Base-by-base conservation (phyloP, 805 yeast genomes). In the Gaillardinia entomophila region DNA sequence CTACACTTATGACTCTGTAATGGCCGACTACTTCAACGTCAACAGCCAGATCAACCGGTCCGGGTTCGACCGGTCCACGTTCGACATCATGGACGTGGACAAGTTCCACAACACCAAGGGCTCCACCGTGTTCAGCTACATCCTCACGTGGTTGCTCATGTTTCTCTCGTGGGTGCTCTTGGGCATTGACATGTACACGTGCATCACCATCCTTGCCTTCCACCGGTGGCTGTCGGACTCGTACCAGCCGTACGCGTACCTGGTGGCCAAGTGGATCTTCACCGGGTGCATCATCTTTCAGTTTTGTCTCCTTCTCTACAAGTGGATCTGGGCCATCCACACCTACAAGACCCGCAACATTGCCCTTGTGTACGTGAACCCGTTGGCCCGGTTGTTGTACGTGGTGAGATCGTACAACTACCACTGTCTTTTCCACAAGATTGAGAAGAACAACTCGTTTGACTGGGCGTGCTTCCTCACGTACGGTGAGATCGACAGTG, bases 201-300 rank as follows among this genome's bases (percentile, higher is more conserved):
- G 90, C 53, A 58, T 87, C 35, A 77, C 74, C 44, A 70, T 87
- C 26, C 62, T 86, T 43, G 92, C 82, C 1, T 78, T 80, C 53
- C 73, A 82, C 48, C 65, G 73, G 28, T 82, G 90, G 90, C 68
- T 79, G 3, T 66, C 76, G 4, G 56, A 66, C 27, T 69, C 72
- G 32, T 60, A 59, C 36, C 46, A 60, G 37, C 67, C 68, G 3
- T 66, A 64, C 43, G 67, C 71, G 46, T 50, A 75, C 70, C 35
- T 71, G 66, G 37, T 75, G 62, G 72, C 72, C 35, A 65, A 63
- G 49, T 82, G 90, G 90, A 59, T 82, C n/a, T 82, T 82, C 49
- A 75, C 82, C 2, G 85, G 81, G 3, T 87, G 96, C 53, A 87
- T 87, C 38, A 68, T 87, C 10, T 71, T 83, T 34, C 81, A 90